Evolutionary conservation across 768 basidiomycete genomes (phyloP).

Genomic region (Pleurotus eryngii): DNA sequence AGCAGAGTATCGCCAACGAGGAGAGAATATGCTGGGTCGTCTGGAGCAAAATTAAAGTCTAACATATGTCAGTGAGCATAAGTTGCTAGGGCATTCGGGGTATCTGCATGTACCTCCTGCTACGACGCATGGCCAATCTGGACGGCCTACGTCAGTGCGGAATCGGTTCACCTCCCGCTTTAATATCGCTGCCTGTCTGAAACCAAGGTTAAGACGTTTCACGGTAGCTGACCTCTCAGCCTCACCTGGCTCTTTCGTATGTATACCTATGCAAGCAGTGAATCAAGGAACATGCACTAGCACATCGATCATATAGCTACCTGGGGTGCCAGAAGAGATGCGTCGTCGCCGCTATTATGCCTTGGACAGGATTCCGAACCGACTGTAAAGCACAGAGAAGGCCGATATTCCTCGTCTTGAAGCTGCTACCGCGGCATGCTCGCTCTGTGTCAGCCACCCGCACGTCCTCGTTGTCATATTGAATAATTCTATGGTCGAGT

Average conservation of each 20-base stretch:
- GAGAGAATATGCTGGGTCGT: conserved; percentile 80
- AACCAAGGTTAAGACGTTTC: background rate
- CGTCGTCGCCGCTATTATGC: conserved; percentile 80
- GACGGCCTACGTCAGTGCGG: conserved; percentile 37
- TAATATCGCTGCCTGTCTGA: conserved; percentile 76
- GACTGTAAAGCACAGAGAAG: conserved; percentile 64
- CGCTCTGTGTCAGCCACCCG: conserved; percentile 31
- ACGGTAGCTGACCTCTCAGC: background rate
- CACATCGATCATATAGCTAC: conserved; percentile 35
- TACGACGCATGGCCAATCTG: conserved; percentile 75
- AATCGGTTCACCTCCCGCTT: conserved; percentile 61
- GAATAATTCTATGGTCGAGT: conserved; percentile 44
- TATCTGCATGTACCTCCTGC: conserved; percentile 64
- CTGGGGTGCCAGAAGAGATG: conserved; percentile 96
- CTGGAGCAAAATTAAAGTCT: conserved; percentile 92
- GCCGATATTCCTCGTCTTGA: conserved; percentile 78
- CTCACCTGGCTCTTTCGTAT: conserved; percentile 79
- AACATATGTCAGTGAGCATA: background rate
- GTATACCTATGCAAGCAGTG: conserved; percentile 47
- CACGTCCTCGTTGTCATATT: conserved; percentile 68
- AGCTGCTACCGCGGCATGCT: conserved; percentile 51
- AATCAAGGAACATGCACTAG: background rate
- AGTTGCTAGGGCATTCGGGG: background rate
- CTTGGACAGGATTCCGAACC: conserved; percentile 35
- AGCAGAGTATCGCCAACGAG: conserved; percentile 61